These are phyloP conservation scores for Tetradesmus lagerheimii DNA, from an alignment of 139 green algal species.

Conservation along the genomic window DNA sequence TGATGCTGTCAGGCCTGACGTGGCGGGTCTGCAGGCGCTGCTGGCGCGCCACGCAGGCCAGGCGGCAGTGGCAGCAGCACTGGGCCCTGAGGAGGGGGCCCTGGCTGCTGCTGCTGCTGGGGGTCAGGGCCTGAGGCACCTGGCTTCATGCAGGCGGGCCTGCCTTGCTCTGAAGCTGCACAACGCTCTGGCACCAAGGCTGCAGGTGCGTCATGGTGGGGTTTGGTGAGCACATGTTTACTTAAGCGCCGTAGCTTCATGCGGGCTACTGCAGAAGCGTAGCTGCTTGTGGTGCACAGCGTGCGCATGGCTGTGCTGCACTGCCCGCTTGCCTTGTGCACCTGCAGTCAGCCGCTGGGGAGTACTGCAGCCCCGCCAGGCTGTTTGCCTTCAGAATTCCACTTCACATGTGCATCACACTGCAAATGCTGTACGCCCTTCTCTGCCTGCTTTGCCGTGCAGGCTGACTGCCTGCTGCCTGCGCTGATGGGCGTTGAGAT, in stretches of 20 bases:
- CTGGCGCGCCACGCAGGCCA: background rate
- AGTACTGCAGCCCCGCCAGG: too few species aligned
- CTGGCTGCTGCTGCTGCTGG: background rate
- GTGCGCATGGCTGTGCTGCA: too few species aligned
- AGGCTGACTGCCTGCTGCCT: slow-evolving; percentile 55
- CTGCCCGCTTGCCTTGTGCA: too few species aligned
- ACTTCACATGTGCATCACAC: too few species aligned
- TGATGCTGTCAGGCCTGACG: background rate
- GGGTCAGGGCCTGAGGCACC: background rate
- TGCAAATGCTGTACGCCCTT: too few species aligned
- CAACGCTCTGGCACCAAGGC: background rate
- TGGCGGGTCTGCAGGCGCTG: background rate
- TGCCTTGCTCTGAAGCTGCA: slow-evolving; percentile 55
- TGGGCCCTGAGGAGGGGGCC: background rate
- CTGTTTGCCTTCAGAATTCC: too few species aligned
- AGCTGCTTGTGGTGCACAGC: too few species aligned
- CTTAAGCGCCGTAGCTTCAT: too few species aligned
- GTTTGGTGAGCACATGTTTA: too few species aligned
- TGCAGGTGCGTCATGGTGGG: background rate
- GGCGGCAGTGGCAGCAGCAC: background rate
- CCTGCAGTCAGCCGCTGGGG: too few species aligned
- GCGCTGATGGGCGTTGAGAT: slow-evolving; percentile 75
- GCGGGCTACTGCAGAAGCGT: too few species aligned
- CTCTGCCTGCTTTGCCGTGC: background rate
- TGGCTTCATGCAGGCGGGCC: slow-evolving; percentile 49